Base-by-base conservation (phyloP, 345 rosid species). In the Pistacia vera region DNA sequence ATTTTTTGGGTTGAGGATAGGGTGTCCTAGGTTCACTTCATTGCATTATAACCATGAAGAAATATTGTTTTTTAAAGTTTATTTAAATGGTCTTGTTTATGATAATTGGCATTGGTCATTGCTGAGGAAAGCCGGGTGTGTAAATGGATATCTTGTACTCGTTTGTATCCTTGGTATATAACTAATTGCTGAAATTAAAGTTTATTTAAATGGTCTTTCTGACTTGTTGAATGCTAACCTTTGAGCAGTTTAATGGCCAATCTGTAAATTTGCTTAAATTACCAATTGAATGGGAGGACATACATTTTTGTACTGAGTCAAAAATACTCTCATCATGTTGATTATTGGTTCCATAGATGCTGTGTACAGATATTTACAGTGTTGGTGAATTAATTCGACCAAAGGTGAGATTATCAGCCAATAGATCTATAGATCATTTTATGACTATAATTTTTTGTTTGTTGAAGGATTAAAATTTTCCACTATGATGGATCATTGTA, bases 391-490 rank as follows among this genome's bases (percentile, higher is more conserved):
- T 35, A 30, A 60, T 61, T 16, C 22, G 14, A 13, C 46, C 56
- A 16, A 46, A 12, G 66, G 5, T 48, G 30, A 41, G 38, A 28
- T 59, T 44, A 6, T 33, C 30, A 55, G 41, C 41, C n/a, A 22
- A 38, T 28, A 3, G 14, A 11, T 41, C 33, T 35, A 38, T 28
- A 3, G 14, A 11, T 41, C 33, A 48, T 69, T 66, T 69, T 79
- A 5, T 71, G 68, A 13, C 22, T 62, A 22, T 30, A 30, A 30
- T 58, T 59, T 71, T 25, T 58, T 79, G 69, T 33, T 49, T 72
- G 25, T 77, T 85, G 86, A 84, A 95, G 99, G 92, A 80, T 95
- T 54, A 95, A 90, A 78, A 83, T 95, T 75, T 96, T 96, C 84
- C 89, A 86, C 88, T 84, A 85, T 59, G 91, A 93, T 41, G 99